phyloP scores from a whole-genome alignment of 495 filamentous ascomycete species.

The Talaromyces ruber region DNA sequence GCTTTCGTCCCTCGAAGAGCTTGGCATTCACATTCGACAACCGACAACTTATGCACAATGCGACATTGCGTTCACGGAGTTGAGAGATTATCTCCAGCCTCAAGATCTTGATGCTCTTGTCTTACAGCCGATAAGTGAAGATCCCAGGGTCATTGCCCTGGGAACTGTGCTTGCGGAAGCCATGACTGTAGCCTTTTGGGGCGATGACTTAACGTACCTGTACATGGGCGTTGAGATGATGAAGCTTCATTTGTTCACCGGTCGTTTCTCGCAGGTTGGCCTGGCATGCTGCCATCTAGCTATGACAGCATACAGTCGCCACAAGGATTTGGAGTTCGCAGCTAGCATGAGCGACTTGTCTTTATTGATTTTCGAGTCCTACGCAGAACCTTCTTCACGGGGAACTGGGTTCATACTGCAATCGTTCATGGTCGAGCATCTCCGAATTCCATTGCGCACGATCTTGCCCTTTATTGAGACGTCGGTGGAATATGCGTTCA shows the following conservation, averaged over 20 bases:
- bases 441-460: constrained; percentile 53
- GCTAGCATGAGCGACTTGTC: constrained; percentile 54
- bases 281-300: constrained; percentile 69
- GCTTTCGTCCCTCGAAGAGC: constrained; percentile 55
- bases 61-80: constrained; percentile 56
- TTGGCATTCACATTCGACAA: constrained; percentile 57
- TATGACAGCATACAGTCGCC: constrained; percentile 63
- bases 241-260: constrained; percentile 54
- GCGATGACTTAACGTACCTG: constrained; percentile 66
- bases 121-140: constrained; percentile 39
- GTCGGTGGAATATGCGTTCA: constrained; percentile 61
- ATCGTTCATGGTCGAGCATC: constrained; percentile 64
- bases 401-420: constrained; percentile 66
- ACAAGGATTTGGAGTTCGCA: constrained; percentile 63
- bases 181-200: constrained; percentile 76
- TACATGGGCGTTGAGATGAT: constrained; percentile 65
- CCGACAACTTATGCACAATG: constrained; percentile 64
- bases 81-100: constrained; percentile 50
- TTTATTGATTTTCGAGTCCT: constrained; percentile 56
- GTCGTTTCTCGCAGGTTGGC: constrained; percentile 64
- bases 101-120: constrained; percentile 48
- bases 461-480: constrained; percentile 55
- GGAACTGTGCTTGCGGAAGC: constrained; percentile 72
- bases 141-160: constrained; percentile 51
- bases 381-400: constrained; percentile 58